A percentile compares a stretch with the other conserved stretches of the same genome.
Conservation (phyloP, 73 alveolate species). For the Tetrahymena elliotti region DNA sequence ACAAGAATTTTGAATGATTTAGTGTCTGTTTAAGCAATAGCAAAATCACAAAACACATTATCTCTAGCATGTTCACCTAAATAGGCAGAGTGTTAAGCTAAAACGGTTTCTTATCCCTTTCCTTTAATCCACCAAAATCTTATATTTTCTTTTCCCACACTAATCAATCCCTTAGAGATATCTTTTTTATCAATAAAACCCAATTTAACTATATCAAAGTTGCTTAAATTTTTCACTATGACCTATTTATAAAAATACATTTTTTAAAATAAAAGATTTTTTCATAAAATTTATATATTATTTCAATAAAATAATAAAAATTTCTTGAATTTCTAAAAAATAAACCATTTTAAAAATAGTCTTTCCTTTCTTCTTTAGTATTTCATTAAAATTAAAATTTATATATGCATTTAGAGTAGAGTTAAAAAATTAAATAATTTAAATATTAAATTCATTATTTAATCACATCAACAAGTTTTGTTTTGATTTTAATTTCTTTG, state of each 20-base stretch:
- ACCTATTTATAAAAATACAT: too few relatives aligned
- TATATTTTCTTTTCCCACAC: neutral
- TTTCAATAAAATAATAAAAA: neutral
- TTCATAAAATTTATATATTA: neutral
- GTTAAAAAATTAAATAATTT: too few relatives aligned
- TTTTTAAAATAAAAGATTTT: too few relatives aligned
- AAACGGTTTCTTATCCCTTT: neutral
- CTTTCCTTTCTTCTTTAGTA: too few relatives aligned
- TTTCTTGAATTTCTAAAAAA: too few relatives aligned
- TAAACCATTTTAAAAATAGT: too few relatives aligned
- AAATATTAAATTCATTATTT: too few relatives aligned
- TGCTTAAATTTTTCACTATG: neutral
- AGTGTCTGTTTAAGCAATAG: neutral
- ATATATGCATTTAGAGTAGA: too few relatives aligned
- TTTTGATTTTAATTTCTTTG: too few relatives aligned
- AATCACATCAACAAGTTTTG: too few relatives aligned
- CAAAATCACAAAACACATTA: neutral
- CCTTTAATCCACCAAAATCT: neutral
- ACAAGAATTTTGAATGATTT: neutral
- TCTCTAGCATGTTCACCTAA: neutral
- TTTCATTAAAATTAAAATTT: too few relatives aligned
- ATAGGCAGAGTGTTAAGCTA: neutral
- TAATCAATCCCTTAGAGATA: neutral
- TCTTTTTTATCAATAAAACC: neutral
- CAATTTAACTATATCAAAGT: neutral